Evolutionary conservation across 2,329 filamentous ascomycete genomes (phyloP), one percentile per base, ranked within the genome.

Genomic region (Pseudocercospora fuligena): DNA sequence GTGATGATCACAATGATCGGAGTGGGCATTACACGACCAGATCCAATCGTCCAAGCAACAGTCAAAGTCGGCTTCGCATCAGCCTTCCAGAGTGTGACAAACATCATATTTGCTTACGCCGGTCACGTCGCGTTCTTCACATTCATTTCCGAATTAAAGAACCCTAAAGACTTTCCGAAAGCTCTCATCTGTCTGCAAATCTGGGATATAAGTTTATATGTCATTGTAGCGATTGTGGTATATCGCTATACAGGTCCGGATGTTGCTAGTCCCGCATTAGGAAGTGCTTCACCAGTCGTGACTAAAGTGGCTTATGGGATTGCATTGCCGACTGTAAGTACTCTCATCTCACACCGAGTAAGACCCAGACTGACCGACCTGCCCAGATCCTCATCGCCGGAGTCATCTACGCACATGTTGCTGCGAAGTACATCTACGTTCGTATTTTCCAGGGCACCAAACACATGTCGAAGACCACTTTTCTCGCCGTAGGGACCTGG

Each of bases 41-140:
- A 73, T 33, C 74, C 78, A 74, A 36, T 65, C 79, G 23, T 79
- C 84, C 63, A 7, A 78, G 80, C 59, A 81, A 74, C 70, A 1
- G 65, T 69, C 5, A 60, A 57, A 1, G 47, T 72, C 23, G 66
- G 63, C 21, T 77, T 91, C 46, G 80, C 82, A 54, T 81, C 86
- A 31, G 87, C 82, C 21, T 89, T 90, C 74, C 82, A 87, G 14
- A 84, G 86, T 27, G 84, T 90, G 46, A 85, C 83, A 74, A 92
- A 92, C 79, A 92, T 92, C 60, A 84, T 91, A 65, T 89, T 93
- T 68, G 71, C 68, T 19, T 70, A 64, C 25, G 81, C 79, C 62
- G 88, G 88, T 31, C 89, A 91, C 74, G 86, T 88, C 19, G 87
- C 86, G 61, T 91, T 90, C 80, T 90, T 91, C 78, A 83, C 82